Conservation (phyloP, 2,329 filamentous ascomycete species). For the Verticillium tricorpus region DNA sequence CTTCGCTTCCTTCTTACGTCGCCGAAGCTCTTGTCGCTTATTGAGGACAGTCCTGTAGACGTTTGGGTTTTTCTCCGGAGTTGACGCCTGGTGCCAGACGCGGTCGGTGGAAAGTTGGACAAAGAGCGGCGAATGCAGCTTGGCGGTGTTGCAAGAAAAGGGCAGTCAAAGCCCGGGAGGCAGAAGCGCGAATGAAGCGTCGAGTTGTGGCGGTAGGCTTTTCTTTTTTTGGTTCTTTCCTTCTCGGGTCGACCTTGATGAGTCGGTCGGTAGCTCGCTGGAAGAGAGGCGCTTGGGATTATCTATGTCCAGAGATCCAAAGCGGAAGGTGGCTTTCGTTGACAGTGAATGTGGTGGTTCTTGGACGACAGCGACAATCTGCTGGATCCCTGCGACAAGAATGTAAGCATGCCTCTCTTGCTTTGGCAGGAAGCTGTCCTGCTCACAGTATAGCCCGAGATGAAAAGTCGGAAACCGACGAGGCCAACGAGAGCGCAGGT, state of each 20-base stretch:
- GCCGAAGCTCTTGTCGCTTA: slow-evolving; percentile 27
- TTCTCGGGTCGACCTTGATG: background rate
- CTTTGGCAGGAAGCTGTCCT: background rate
- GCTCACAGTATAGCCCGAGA: background rate
- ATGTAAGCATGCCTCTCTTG: background rate
- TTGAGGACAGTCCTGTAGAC: slow-evolving; percentile 21
- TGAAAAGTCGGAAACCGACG: background rate
- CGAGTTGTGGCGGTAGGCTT: background rate
- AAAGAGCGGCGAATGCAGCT: slow-evolving; percentile 69
- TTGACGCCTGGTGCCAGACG: slow-evolving; percentile 27
- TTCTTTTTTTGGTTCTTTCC: background rate
- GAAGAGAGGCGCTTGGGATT: background rate
- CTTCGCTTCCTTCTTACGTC: slow-evolving; percentile 26
- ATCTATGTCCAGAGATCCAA: background rate
- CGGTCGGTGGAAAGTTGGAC: slow-evolving; percentile 48
- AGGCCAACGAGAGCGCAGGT: background rate
- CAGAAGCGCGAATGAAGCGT: background rate
- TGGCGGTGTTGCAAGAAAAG: slow-evolving; percentile 38
- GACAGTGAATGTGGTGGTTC: background rate
- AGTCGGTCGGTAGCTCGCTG: background rate
- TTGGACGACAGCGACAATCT: background rate
- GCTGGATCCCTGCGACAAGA: slow-evolving; percentile 1
- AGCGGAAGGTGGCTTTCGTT: background rate
- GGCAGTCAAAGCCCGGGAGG: background rate
- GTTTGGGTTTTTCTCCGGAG: slow-evolving; percentile 8